Evolutionary conservation across 139 green algal species (phyloP), one percentile per base, ranked within the genome.

Genomic region (Chlamydomonas incerta): DNA sequence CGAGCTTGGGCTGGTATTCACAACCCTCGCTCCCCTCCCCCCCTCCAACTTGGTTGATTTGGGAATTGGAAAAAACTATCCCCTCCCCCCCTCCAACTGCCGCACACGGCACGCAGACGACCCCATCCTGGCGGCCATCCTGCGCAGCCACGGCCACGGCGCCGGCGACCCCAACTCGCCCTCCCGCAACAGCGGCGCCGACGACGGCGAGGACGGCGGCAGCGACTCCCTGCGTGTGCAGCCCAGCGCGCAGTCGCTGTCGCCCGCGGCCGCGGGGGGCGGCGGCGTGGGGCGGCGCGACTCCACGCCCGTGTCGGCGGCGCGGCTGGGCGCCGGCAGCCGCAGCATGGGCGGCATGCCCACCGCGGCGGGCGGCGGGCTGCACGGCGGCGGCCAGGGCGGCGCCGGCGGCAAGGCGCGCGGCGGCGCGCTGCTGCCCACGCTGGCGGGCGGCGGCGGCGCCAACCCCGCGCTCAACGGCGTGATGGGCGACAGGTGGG

Each of bases 51-150:
- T n/a, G n/a, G n/a, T n/a, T n/a, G n/a, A n/a, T n/a, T n/a, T n/a
- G n/a, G n/a, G n/a, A n/a, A n/a, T n/a, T n/a, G n/a, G n/a, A n/a
- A n/a, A n/a, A n/a, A n/a, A n/a, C n/a, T n/a, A n/a, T n/a, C n/a
- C 62, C 62, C 24, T 33, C 26, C 28, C 62, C 62, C 23, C 28
- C 21, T 63, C 55, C 55, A 13, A 4, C 31, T n/a, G n/a, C n/a
- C n/a, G n/a, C n/a, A n/a, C n/a, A n/a, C n/a, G n/a, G n/a, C n/a
- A n/a, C n/a, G n/a, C 77, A 84, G 77, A 74, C 46, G 77, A 84
- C 46, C 77, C 77, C 20, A 52, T 84, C 47, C 63, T 84, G 10
- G 77, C 77, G 13, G 77, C 77, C 41, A 58, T 84, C 33, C 77
- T 84, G 24, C 77, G 77, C 72, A 47, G 50, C n/a, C 76, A 83